Evolutionary conservation across 805 yeast species (phyloP), one percentile per base, ranked within the genome.

Genomic region (Hanseniaspora valbyensis): DNA sequence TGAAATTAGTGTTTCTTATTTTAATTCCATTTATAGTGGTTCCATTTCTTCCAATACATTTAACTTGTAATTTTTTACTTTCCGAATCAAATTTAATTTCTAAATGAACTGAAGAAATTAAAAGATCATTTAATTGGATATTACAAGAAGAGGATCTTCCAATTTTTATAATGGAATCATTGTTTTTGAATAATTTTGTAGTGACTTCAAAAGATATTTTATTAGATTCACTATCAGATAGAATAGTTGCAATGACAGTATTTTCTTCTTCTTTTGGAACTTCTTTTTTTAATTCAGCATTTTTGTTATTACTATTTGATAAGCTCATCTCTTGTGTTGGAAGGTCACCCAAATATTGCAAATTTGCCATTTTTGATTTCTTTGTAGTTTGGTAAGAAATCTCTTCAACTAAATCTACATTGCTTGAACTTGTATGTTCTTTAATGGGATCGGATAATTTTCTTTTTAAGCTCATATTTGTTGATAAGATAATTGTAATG

Each of bases 161-260:
- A 22, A 50, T 25, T 18, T 42, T 42, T 22, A 28, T 13, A 1
- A 54, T 22, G 1, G 36, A 43, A 32, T 40, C 13, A 18, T 54
- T 52, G 33, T 54, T 54, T 28, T 48, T 44, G 14, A 52, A 43
- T 21, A 26, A 55, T 49, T 49, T 54, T 26, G 34, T 18, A 4
- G 52, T 51, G 0, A 81, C 79, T 57, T 77, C 78, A 55, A 77
- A 44, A 26, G 29, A 8, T 3, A 33, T 26, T 12, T 8, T 10
- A 16, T 28, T n/a, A 6, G 14, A 12, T 2, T 40, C 29, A 7
- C 30, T 34, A 4, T 22, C 3, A 12, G 34, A 32, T 19, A 16
- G 10, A 24, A 48, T 18, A 2, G 44, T 40, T 5, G 44, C 51
- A 8, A 48, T 36, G 7, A 25, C 13, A 16, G 16, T 21, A 29